Conservation (phyloP, 192 early-diverging fungal genomes). For the Linderina pennispora region DNA sequence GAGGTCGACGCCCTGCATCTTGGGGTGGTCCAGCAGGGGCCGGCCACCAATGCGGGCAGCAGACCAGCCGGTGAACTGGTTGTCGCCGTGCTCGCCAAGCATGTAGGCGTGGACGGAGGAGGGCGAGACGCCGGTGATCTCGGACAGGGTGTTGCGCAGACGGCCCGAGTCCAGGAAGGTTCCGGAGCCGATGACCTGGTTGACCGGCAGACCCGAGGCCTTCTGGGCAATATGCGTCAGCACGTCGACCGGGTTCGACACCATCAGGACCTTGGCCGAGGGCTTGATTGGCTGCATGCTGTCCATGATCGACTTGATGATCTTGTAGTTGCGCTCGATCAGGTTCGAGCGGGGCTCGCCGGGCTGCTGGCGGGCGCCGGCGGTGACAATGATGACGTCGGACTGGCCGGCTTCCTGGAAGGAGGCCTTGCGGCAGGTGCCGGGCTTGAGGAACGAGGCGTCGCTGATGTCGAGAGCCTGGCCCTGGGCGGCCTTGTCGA, state of each 20-base stretch:
- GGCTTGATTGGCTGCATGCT: slow-evolving; percentile 69
- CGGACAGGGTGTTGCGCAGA: slow-evolving; percentile 54
- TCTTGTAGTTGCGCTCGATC: slow-evolving; percentile 74
- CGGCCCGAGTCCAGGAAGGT: slow-evolving; percentile 76
- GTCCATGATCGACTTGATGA: slow-evolving; percentile 65
- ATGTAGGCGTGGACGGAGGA: slow-evolving; percentile 74
- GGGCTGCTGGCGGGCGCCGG: slow-evolving; percentile 76
- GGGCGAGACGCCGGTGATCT: slow-evolving; percentile 55
- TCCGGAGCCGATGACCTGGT: slow-evolving; percentile 82
- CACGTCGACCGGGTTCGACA: slow-evolving; percentile 82
- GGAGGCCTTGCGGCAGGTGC: slow-evolving; percentile 53
- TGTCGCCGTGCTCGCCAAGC: slow-evolving; percentile 84
- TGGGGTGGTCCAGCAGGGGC: slow-evolving; percentile 57
- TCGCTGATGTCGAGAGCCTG: slow-evolving; percentile 83
- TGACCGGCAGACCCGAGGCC: slow-evolving; percentile 65
- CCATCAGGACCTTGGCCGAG: slow-evolving; percentile 65
- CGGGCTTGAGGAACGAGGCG: slow-evolving; percentile 64
- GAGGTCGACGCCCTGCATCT: slow-evolving; percentile 52
- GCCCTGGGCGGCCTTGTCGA: slow-evolving; percentile 57
- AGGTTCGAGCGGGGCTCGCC: slow-evolving; percentile 67
- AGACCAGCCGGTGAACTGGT: slow-evolving; percentile 79
- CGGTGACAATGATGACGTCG: slow-evolving; percentile 79
- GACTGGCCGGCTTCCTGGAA: slow-evolving; percentile 71
- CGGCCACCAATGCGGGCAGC: slow-evolving; percentile 64
- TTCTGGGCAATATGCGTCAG: slow-evolving; percentile 81